These are phyloP conservation scores for Clarireedia paspali DNA, from an alignment of 2,329 filamentous ascomycete species.

Conservation along the genomic window DNA sequence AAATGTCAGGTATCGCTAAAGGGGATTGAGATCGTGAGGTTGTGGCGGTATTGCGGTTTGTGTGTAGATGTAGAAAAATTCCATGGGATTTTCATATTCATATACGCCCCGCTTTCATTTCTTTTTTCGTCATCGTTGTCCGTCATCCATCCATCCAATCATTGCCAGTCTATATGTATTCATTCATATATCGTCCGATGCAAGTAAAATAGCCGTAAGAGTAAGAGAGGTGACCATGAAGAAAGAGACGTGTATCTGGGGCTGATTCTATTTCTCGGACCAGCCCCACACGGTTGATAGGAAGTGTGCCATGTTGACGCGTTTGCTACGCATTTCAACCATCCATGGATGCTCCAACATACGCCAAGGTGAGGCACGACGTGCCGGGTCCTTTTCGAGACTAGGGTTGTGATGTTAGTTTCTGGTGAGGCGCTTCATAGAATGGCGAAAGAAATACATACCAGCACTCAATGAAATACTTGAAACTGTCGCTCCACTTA, in stretches of 20 bases:
- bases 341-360: conserved; percentile 99
- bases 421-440: conserved; percentile 5
- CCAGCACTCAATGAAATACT: conserved; percentile 99
- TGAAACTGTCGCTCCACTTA: conserved; percentile 94
- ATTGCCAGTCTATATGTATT: too few species aligned
- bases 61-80: too few species aligned
- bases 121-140: too few species aligned
- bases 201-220: too few species aligned
- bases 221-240: background rate
- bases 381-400: conserved; percentile 83
- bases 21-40: too few species aligned
- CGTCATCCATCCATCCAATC: background rate
- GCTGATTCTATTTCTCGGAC: conserved; percentile 40
- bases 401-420: conserved; percentile 38
- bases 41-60: too few species aligned
- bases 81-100: too few species aligned
- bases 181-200: too few species aligned
- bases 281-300: conserved; percentile 95
- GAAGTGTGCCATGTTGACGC: conserved; percentile 96
- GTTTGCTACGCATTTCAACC: conserved; percentile 89
- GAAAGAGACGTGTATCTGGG: background rate
- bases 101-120: too few species aligned
- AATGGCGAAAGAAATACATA: conserved; percentile 43
- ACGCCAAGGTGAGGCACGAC: conserved; percentile 90
- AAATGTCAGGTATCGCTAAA: too few species aligned